Base-by-base conservation (phyloP, 495 filamentous ascomycete genomes). In the Mytilinidion resinicola region DNA sequence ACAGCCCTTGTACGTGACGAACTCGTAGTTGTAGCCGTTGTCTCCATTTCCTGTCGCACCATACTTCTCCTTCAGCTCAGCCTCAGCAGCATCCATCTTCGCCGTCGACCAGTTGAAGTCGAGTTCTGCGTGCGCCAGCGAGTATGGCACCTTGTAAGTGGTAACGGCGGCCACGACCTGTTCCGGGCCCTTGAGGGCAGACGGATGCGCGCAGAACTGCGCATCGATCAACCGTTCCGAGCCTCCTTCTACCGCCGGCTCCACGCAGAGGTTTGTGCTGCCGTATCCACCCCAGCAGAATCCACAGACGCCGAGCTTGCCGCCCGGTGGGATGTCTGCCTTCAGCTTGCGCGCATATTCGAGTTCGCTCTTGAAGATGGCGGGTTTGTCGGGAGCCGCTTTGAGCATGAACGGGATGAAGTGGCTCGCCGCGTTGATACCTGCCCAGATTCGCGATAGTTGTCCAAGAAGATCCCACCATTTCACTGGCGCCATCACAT, bases 221-320 rank as follows among this genome's bases (percentile, higher is more conserved):
- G 62, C 62, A 33, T 65, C 62, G 36, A 65, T 51, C 14, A 65
- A 51, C 5, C 49, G 47, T 8, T 54, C 53, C 6, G 30, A 36
- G 5, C 62, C 62, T 9, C 58, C 58, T 38, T 53, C 57, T 10
- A 59, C 52, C 14, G 57, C 50, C 11, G 62, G 57, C 41, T 61
- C 46, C 11, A 53, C 49, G 37, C 56, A 53, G 9, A 65, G 25
- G 25, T 57, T 54, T 10, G 59, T 51, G 25, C 48, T 54, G 44
- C 57, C 57, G 37, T 61, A 61, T 14, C 62, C 62, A 12, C 62
- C 62, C 62, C 62, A 65, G 62, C 62, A 65, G 30, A 61, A 65
- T 9, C 62, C 62, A 11, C 51, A 52, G 30, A 55, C 57, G 20
- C 62, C 62, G 8, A 65, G 43, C 33, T 65, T 65, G 6, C 53